Base-by-base conservation (phyloP, 768 basidiomycete genomes). In the Hemileccinum rubropunctum region DNA sequence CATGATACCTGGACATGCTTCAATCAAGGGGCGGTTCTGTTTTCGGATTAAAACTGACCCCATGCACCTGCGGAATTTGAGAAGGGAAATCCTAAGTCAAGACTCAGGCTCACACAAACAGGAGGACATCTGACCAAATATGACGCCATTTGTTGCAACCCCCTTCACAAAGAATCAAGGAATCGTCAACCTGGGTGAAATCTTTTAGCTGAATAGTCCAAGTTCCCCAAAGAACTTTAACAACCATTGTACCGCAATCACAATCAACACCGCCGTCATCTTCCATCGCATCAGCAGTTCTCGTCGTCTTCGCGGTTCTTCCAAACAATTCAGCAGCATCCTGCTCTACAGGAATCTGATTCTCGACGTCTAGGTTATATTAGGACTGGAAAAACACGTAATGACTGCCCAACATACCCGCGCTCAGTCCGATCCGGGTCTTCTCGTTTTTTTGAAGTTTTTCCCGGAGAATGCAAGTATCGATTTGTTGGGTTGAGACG, bases 81-180 rank as follows among this genome's bases (percentile, higher is more conserved):
- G 11, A 43, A 13, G 17, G 30, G 40, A 46, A 35, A 30, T 37
- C 26, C 20, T 18, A 17, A 41, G 21, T 58, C 30, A 41, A 20
- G 11, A 35, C 4, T 35, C 23, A 18, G 18, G 6, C 15, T 32
- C 35, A 15, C 13, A 20, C 20, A 4, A 42, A n/a, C 10, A 39
- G 28, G 17, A 20, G 8, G 43, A 43, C 26, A 50, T 61, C 79
- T 47, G 47, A 89, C 89, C 89, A 92, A 37, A 82, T 58, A 63
- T 92, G 90, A 61, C 79, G 85, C 88, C 88, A 90, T 50, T 72
- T 77, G 15, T 72, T 72, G 65, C 90, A 91, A n/a, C 75, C 80
- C 9, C 81, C 83, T 51, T 91, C 87, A 59, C 89, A 92, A 48
- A 80, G 75, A 48, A 80, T 76, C 26, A 57, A 60, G 20, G 77